Percentiles rank a stretch among this genome's conserved stretches.
Conservation (phyloP, 805 yeast species). For the Suhomyces kilbournensis region DNA sequence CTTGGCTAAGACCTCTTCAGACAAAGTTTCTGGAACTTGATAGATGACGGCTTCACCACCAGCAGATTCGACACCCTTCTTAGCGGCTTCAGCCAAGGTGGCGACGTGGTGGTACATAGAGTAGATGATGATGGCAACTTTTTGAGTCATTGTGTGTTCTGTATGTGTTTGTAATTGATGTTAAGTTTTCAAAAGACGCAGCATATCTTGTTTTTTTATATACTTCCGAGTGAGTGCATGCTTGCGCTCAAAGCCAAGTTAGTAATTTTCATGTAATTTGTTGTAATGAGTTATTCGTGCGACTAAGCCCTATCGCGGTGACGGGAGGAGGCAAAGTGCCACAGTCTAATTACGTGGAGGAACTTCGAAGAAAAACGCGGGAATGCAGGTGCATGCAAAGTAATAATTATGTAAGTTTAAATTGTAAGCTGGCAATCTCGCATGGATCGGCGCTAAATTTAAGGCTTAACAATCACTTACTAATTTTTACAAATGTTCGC, state of each 20-base stretch:
- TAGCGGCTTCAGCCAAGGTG: slow-evolving; percentile 61
- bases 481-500: background rate
- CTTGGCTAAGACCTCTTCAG: slow-evolving; percentile 51
- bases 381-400: background rate
- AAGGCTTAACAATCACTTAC: background rate
- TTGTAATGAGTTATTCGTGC: background rate
- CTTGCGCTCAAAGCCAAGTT: background rate
- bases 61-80: slow-evolving; percentile 65
- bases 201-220: background rate
- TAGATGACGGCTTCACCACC: slow-evolving; percentile 68
- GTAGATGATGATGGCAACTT: slow-evolving; percentile 50
- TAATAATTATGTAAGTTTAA: background rate
- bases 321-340: background rate
- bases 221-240: background rate
- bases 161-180: background rate
- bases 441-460: background rate
- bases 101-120: slow-evolving; percentile 78
- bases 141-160: slow-evolving; percentile 23
- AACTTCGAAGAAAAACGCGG: background rate
- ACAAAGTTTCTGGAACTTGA: slow-evolving; percentile 74
- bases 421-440: background rate
- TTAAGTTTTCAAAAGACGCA: background rate
- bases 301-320: background rate
- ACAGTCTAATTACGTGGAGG: background rate
- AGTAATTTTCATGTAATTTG: background rate